Evolutionary conservation across 2,329 filamentous ascomycete species (phyloP), one percentile per base, ranked within the genome.

Genomic region (Ceratocystis cubensis): DNA sequence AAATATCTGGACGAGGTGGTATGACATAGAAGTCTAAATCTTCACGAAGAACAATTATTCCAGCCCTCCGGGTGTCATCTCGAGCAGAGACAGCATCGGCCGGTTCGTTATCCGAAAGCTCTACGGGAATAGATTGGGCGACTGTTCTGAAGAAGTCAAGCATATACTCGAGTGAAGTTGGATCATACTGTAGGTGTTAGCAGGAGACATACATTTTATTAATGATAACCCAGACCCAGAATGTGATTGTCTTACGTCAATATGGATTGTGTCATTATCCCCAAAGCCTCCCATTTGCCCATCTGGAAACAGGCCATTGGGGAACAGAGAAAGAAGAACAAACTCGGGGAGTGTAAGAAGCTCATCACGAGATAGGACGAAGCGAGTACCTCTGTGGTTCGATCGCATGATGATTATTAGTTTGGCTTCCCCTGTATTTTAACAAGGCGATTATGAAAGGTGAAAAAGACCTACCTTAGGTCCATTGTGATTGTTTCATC

Each of bases 11-110:
- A 69, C 83, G 82, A 44, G 94, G 94, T 44, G 94, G 94, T 69
- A 99, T 97, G 59, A 86, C 91, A 75, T 99, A 99, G 75, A 99
- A 99, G 76, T 99, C 94, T 57, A 99, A 82, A 73, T 99, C 94
- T 76, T 99, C 94, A 61, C 94, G 84, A 69, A 99, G 80, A 45
- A 99, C 94, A 72, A 99, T 99, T 76, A 99, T 99, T 20, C 94
- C 94, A 20, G 94, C 94, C 65, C 94, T 92, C 85, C 82, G 96
- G 75, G 88, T 91, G 85, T 79, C 95, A 82, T 79, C 87, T 78
- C 72, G 87, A 65, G 76, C 69, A 72, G 85, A 85, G 76, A 90
- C 81, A 3, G 88, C 85, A 74, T 95, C 91, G 69, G 89, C 85
- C 20, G 83, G 81, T 20, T 69, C 63, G 15, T n/a, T 64, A 25